Evolutionary conservation across 140 eudicot genomes (phyloP).

Genomic region (Erigeron philadelphicus): DNA sequence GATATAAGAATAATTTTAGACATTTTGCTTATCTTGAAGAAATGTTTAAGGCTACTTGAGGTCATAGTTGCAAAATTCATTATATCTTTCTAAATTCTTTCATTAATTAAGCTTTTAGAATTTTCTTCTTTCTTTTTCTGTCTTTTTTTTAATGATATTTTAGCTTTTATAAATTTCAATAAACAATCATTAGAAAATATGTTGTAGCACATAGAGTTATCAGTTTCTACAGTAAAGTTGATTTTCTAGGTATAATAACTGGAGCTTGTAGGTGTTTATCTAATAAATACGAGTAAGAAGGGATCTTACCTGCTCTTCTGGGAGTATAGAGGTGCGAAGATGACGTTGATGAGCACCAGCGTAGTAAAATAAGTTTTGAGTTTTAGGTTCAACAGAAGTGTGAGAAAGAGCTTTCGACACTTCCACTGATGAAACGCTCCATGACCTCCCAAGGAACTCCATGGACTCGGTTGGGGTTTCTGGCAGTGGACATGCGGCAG

Average conservation of each 20-base stretch:
- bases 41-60: neutral
- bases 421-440: constrained; percentile 80
- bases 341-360: constrained; percentile 11
- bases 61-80: neutral
- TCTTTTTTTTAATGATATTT: neutral
- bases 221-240: too few species aligned
- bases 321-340: constrained; percentile 18
- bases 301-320: constrained; percentile 36
- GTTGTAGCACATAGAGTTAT: too few species aligned
- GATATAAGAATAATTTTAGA: neutral
- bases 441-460: constrained; percentile 90
- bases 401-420: constrained; percentile 68
- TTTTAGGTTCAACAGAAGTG: constrained; percentile 27
- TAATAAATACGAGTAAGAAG: neutral
- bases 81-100: neutral
- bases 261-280: neutral
- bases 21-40: neutral
- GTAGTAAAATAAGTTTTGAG: constrained; percentile 21
- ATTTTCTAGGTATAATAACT: neutral
- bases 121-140: neutral
- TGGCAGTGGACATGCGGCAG: constrained; percentile 58
- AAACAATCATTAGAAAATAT: too few species aligned
- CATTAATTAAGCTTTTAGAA: neutral
- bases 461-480: constrained; percentile 86
- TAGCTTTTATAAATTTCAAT: neutral